Evolutionary conservation across 768 basidiomycete species (phyloP), one percentile per base, ranked within the genome.

Genomic region (Psilocybe subaeruginosa): DNA sequence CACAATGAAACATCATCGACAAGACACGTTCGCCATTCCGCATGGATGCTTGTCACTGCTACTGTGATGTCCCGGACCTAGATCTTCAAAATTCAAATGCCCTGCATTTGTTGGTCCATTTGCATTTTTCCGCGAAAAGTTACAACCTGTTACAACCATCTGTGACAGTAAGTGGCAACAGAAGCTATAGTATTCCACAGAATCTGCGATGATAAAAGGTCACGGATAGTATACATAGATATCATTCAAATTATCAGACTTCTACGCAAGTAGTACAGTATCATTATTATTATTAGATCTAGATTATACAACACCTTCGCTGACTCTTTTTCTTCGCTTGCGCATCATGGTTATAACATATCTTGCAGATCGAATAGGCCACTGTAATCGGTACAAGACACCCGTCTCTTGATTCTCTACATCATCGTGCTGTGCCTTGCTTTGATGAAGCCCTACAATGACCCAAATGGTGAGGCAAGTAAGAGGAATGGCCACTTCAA

Each of bases 391-490:
- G 4, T 60, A 48, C 30, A 56, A 16, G 8, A 66, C 56, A 7
- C 37, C 55, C 4, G 27, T 35, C 17, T 64, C 60, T 9, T 59
- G 33, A 35, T 23, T 23, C 23, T 23, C 33, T 11, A 3, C 11
- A 27, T 45, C 30, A 4, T 48, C 55, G 16, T 41, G 50, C 11
- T 33, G 39, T 5, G 27, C 43, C 58, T 59, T 59, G 59, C 66
- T 69, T 27, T 41, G 9, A 47, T 83, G 84, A 37, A 80, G 72
- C 1, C 81, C 80, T n/a, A 84, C 64, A 11, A 80, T 73, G 12
- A 80, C 63, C 81, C 83, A 85, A 9, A 77, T 59, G 3, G 80
- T 80, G 23, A 80, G 57, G 8, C 71, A 37, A 0, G 81, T 84
- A 47, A 85, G 64, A 17, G 77, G 67, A 29, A 83, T 39, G 0